A percentile compares a stretch with the other conserved stretches of the same genome.
phyloP scores from a whole-genome alignment of 208 protist species.

The Zelonia costaricensis region DNA sequence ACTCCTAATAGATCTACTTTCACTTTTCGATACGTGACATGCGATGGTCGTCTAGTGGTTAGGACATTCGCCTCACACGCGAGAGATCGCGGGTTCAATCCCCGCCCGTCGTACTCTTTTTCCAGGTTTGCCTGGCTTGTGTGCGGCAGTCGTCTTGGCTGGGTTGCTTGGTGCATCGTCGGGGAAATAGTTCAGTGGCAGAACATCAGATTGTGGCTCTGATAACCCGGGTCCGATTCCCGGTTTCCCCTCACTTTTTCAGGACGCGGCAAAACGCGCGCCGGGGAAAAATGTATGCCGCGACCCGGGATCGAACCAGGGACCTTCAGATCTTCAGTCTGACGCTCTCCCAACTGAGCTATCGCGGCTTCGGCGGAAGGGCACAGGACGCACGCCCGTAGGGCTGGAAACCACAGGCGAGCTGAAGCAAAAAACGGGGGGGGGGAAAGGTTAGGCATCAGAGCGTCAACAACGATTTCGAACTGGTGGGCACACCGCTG shows the following conservation, averaged over 20 bases:
- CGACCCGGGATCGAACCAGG: slow-evolving; percentile 80
- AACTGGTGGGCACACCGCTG: too few species aligned
- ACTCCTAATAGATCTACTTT: too few species aligned
- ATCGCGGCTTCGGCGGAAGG: slow-evolving; percentile 53
- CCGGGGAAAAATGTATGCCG: slow-evolving; percentile 50
- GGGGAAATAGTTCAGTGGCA: slow-evolving; percentile 86
- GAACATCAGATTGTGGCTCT: slow-evolving; percentile 90
- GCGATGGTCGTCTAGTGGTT: slow-evolving; percentile 95
- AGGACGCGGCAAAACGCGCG: not conserved
- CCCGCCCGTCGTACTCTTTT: slow-evolving; percentile 85
- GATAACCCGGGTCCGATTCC: slow-evolving; percentile 86
- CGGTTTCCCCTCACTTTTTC: slow-evolving; percentile 73
- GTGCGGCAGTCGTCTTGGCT: too few species aligned
- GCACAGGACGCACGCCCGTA: too few species aligned
- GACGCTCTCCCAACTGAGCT: slow-evolving; percentile 91
- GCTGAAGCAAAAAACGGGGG: too few species aligned
- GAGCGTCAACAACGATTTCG: too few species aligned
- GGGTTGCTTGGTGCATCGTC: not conserved
- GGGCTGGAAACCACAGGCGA: too few species aligned
- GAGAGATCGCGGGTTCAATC: slow-evolving; percentile 94
- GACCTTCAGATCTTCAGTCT: slow-evolving; percentile 93
- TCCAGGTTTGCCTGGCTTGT: not conserved
- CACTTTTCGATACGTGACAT: too few species aligned
- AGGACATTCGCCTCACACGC: slow-evolving; percentile 95
- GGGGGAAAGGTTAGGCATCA: too few species aligned